Evolutionary conservation across 305 asterid species (phyloP).

Genomic region (Fraxinus paxiana): DNA sequence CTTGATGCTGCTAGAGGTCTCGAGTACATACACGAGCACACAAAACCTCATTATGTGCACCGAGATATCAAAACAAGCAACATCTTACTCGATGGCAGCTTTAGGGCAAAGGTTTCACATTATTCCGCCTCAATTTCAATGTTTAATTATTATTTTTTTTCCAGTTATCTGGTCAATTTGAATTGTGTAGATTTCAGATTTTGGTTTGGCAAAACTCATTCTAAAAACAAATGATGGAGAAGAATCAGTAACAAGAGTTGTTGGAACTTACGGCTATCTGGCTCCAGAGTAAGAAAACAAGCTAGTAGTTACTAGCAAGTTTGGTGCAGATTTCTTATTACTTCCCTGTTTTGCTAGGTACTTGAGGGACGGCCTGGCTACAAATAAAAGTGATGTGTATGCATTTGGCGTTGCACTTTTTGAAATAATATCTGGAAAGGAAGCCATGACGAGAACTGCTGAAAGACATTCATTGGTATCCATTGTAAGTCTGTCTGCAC

Average conservation of each 20-base stretch:
- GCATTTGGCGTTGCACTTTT: slow-evolving; percentile 90
- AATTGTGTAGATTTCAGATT: slow-evolving; percentile 70
- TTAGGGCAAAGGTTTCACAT: slow-evolving; percentile 70
- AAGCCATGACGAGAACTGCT: slow-evolving; percentile 72
- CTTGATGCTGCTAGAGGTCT: slow-evolving; percentile 92
- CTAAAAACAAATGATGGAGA: slow-evolving; percentile 73
- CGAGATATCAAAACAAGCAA: slow-evolving; percentile 93
- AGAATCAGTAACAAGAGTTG: slow-evolving; percentile 84
- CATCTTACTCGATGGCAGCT: slow-evolving; percentile 77
- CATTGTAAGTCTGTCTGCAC: slow-evolving; percentile 51
- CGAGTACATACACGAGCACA: slow-evolving; percentile 94
- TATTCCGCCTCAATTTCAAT: background rate
- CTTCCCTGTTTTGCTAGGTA: slow-evolving; percentile 45
- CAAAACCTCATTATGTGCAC: slow-evolving; percentile 93
- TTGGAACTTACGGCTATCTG: slow-evolving; percentile 87
- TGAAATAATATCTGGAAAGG: slow-evolving; percentile 84
- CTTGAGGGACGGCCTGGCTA: slow-evolving; percentile 79
- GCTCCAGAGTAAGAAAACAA: slow-evolving; percentile 80
- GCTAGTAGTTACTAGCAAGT: background rate
- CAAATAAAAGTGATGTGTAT: slow-evolving; percentile 79
- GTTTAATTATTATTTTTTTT: slow-evolving; percentile 1
- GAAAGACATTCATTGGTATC: slow-evolving; percentile 86
- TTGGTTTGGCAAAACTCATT: slow-evolving; percentile 88
- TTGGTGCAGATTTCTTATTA: background rate
- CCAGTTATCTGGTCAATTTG: slow-evolving; percentile 24